These are phyloP conservation scores for Lachnellula subtilissima DNA, from an alignment of 2,329 filamentous ascomycete genomes.

Conservation along the genomic window DNA sequence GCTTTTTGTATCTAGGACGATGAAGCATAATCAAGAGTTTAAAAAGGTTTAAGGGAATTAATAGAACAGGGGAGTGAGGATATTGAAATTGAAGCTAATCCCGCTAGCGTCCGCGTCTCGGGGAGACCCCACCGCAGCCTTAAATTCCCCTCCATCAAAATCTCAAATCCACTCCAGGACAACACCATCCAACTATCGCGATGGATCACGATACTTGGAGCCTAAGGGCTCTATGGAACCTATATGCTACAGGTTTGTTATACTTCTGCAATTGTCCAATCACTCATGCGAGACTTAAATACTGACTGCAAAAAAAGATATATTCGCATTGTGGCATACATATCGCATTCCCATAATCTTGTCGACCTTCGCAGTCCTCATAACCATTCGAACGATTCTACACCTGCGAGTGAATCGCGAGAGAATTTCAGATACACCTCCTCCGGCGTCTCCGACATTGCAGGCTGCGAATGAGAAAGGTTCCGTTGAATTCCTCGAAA, in stretches of 20 bases:
- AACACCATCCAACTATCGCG: not conserved
- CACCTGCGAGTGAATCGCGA: constrained; percentile 30
- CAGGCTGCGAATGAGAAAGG: constrained; percentile 22
- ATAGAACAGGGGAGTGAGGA: not conserved
- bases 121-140: not conserved
- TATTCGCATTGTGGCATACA: constrained; percentile 39
- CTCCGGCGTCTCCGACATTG: constrained; percentile 18
- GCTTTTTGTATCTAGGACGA: no score
- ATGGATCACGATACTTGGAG: constrained; percentile 19
- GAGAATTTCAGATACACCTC: constrained; percentile 30
- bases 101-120: not conserved
- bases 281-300: not conserved
- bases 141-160: not conserved
- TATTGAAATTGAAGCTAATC: not conserved
- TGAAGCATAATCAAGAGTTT: no score
- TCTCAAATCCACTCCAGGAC: not conserved
- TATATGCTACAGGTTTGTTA: constrained; percentile 17
- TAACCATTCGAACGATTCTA: constrained; percentile 32
- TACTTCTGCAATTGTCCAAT: not conserved
- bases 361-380: constrained; percentile 33
- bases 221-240: constrained; percentile 12
- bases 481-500: constrained; percentile 11
- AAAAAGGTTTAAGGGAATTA: no score
- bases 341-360: constrained; percentile 42
- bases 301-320: constrained; percentile 16